Evolutionary conservation across 1,139 yeast species (phyloP), one percentile per base, ranked within the genome.

Genomic region (Kodamaea ohmeri): DNA sequence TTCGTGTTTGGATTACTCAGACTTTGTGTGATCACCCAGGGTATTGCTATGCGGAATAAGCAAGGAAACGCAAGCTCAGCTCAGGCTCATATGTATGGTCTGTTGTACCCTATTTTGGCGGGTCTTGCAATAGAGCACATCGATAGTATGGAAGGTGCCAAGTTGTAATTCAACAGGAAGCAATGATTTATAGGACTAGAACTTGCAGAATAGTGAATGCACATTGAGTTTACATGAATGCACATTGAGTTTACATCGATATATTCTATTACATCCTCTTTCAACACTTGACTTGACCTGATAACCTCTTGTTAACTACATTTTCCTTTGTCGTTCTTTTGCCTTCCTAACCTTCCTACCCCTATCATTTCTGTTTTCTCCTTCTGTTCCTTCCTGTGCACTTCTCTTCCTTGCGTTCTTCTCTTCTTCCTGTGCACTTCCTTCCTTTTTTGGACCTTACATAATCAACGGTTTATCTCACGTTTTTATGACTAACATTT

Each of bases 11-110:
- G 84, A 0, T 65, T 80, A 39, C 65, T 76, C 36, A 60, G 87
- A 32, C 65, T 80, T 25, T 67, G 78, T 45, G 85, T 81, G 15
- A 81, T 81, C 43, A 65, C 76, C 24, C 88, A 81, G 48, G 88
- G 88, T 3, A 78, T 81, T 43, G 83, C 81, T 8, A 81, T 83
- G 62, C 65, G 88, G 41, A 65, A 71, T 2, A 67, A 71, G 13
- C 61, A 69, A 39, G 85, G 84, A 11, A 74, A 71, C 39, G 86
- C 86, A 1, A 75, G 82, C 25, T 73, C 81, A 34, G 79, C 77
- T 0, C 64, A 69, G 38, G 86, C 87, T 1, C 60, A 60, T 7
- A 60, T 60, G 2, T 64, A 67, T 33, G 80, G 75, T 0, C 44
- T 50, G 3, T 53, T 73, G 47, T 77, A 75, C 46, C 73, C 71